Percentiles rank a stretch among this genome's conserved stretches.
phyloP scores from a whole-genome alignment of 2,329 filamentous ascomycete species.

The Ceratocystis eucalypticola region DNA sequence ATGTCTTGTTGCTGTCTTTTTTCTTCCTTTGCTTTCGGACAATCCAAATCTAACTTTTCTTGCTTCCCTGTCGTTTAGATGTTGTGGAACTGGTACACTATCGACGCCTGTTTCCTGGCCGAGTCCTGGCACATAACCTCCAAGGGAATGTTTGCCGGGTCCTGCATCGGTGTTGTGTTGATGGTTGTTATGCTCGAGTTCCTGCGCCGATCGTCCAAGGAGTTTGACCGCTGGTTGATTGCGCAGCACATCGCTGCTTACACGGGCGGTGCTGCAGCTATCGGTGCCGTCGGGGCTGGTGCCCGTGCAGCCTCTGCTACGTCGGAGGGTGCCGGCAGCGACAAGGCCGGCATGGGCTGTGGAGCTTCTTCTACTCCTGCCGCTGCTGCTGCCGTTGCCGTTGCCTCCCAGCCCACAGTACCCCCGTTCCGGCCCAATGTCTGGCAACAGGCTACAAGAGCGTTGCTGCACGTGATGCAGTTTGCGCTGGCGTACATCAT shows the following conservation, averaged over 20 bases:
- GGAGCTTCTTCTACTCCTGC: neutral
- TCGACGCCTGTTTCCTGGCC: slow-evolving; percentile 61
- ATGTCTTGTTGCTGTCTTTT: neutral
- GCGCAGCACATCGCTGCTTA: slow-evolving; percentile 31
- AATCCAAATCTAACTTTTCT: slow-evolving; percentile 32
- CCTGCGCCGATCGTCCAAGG: slow-evolving; percentile 54
- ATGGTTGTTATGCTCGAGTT: slow-evolving; percentile 60
- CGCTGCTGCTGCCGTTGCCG: neutral
- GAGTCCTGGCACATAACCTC: slow-evolving; percentile 56
- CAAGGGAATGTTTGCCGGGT: slow-evolving; percentile 59
- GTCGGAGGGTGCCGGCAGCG: slow-evolving; percentile 13
- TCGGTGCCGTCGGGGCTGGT: slow-evolving; percentile 19
- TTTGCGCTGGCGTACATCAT: slow-evolving; percentile 67
- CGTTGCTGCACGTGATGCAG: slow-evolving; percentile 54
- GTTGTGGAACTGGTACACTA: slow-evolving; percentile 67
- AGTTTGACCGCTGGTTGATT: slow-evolving; percentile 57
- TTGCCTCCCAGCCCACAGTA: slow-evolving; percentile 18
- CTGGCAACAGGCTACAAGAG: slow-evolving; percentile 52
- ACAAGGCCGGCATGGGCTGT: neutral
- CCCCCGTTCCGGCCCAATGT: slow-evolving; percentile 42
- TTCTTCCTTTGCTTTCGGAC: slow-evolving; percentile 23
- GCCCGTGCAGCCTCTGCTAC: slow-evolving; percentile 19
- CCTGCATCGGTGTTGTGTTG: slow-evolving; percentile 64
- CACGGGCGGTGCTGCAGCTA: slow-evolving; percentile 17
- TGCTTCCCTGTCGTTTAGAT: slow-evolving; percentile 37